Evolutionary conservation across 306 rosid genomes (phyloP), one percentile per base, ranked within the genome.

Genomic region (Vigna hirtella): DNA sequence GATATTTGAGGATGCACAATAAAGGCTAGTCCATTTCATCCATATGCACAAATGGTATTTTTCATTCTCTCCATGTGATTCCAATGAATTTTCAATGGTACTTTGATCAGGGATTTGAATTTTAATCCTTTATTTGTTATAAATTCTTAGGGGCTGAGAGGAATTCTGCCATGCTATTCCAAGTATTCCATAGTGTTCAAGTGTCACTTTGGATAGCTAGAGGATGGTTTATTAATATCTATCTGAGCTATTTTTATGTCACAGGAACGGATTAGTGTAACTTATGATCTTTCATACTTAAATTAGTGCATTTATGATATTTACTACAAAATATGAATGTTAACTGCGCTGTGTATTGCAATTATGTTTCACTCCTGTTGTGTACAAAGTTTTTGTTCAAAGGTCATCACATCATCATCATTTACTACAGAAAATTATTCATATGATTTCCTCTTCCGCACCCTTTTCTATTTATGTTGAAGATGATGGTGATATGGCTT

Each of bases 401-500:
- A 47, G 61, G 61, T 70, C 64, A 53, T 69, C 43, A 61, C 52
- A 28, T 72, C 48, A 20, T 26, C 66, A 71, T 73, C 15, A 20
- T 55, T 80, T 76, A 53, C 75, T 57, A 4, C 18, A 6, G 11
- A 50, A 71, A 77, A 53, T 32, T 32, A 73, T 73, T 61, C 34
- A 55, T 53, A 36, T 12, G 58, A 17, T 59, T 38, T 53, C n/a
- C 51, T 40, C 47, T 51, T 45, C 62, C 68, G 24, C 72, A 56
- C 55, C 65, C 59, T 20, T 82, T 62, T 75, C 22, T 69, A 14
- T 51, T 51, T 70, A 17, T 57, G 73, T 45, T 38, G 64, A 66
- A 61, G 63, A 59, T 32, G 64, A 69, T 53, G 59, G 53, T 52
- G 47, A 81, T 65, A 48, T 47, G 40, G 70, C 62, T 78, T 79